phyloP scores from a whole-genome alignment of 768 basidiomycete species.

The Mycena galopus region DNA sequence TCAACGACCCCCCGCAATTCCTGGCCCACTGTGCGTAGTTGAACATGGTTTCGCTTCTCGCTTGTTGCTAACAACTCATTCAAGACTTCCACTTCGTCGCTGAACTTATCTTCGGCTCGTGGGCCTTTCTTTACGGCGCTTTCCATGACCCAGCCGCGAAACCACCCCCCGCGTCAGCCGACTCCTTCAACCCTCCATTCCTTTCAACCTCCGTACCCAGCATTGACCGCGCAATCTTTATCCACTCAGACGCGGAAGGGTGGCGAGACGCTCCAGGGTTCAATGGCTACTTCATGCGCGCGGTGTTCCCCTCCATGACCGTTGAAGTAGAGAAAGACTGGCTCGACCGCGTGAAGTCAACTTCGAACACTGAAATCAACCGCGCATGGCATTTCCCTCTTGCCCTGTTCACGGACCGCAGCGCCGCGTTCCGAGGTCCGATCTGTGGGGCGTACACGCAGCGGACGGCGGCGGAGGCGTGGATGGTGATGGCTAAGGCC shows the following conservation, averaged over 20 bases:
- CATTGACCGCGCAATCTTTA: slow-evolving; percentile 67
- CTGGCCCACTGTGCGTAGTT: slow-evolving; percentile 31
- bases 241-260: slow-evolving; percentile 52
- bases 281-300: slow-evolving; percentile 67
- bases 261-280: slow-evolving; percentile 71
- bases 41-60: neutral
- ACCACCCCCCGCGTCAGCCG: neutral
- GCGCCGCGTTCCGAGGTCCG: slow-evolving; percentile 67
- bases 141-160: slow-evolving; percentile 36
- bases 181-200: slow-evolving; percentile 33
- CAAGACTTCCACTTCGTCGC: slow-evolving; percentile 78
- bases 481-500: slow-evolving; percentile 47
- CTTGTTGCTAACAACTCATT: slow-evolving; percentile 52
- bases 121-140: slow-evolving; percentile 65
- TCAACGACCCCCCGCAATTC: slow-evolving; percentile 64
- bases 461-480: slow-evolving; percentile 63
- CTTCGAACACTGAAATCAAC: slow-evolving; percentile 30
- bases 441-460: slow-evolving; percentile 60
- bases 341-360: slow-evolving; percentile 59
- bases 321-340: slow-evolving; percentile 68
- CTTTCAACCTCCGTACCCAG: slow-evolving; percentile 41
- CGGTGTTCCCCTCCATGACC: slow-evolving; percentile 66
- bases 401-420: slow-evolving; percentile 67
- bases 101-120: slow-evolving; percentile 68
- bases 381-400: slow-evolving; percentile 68